phyloP scores from a whole-genome alignment of 1,139 yeast genomes.

The Suhomyces ambrosiae region DNA sequence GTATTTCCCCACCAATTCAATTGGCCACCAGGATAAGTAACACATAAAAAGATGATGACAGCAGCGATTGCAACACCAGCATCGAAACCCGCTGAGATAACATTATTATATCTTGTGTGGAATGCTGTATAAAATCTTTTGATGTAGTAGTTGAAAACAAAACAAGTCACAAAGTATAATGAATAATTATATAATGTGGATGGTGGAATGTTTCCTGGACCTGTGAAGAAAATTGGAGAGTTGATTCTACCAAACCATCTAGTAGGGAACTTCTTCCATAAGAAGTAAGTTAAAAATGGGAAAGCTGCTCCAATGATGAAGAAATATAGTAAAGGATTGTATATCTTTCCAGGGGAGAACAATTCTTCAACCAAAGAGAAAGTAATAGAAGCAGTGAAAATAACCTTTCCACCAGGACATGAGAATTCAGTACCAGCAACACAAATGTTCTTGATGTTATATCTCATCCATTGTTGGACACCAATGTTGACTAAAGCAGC shows the following conservation, averaged over 20 bases:
- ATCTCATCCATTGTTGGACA: slow-evolving; percentile 27
- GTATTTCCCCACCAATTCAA: slow-evolving; percentile 46
- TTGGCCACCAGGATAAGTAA: slow-evolving; percentile 27
- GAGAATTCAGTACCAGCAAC: slow-evolving; percentile 20
- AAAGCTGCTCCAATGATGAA: slow-evolving; percentile 49
- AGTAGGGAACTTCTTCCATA: slow-evolving; percentile 25
- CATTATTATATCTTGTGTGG: slow-evolving; percentile 27
- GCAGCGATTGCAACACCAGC: slow-evolving; percentile 27
- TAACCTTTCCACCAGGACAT: slow-evolving; percentile 22
- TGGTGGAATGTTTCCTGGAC: slow-evolving; percentile 54
- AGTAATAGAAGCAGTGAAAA: slow-evolving; percentile 19
- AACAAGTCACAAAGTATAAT: slow-evolving; percentile 47
- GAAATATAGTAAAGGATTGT: slow-evolving; percentile 41
- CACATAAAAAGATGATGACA: slow-evolving; percentile 25
- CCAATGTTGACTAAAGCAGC: slow-evolving; percentile 40
- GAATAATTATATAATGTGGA: slow-evolving; percentile 55
- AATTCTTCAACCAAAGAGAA: slow-evolving; percentile 30
- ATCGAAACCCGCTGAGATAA: slow-evolving; percentile 27
- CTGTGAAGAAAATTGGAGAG: slow-evolving; percentile 52
- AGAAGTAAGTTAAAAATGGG: slow-evolving; percentile 34
- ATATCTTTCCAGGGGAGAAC: slow-evolving; percentile 42
- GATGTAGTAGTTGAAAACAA: slow-evolving; percentile 53
- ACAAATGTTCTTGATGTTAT: slow-evolving; percentile 20
- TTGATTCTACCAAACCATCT: slow-evolving; percentile 30
- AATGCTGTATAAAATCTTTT: slow-evolving; percentile 41